A percentile compares a stretch with the other conserved stretches of the same genome.
These are phyloP conservation scores for Amanita brunnescens DNA, from an alignment of 768 basidiomycete species.

Conservation along the genomic window DNA sequence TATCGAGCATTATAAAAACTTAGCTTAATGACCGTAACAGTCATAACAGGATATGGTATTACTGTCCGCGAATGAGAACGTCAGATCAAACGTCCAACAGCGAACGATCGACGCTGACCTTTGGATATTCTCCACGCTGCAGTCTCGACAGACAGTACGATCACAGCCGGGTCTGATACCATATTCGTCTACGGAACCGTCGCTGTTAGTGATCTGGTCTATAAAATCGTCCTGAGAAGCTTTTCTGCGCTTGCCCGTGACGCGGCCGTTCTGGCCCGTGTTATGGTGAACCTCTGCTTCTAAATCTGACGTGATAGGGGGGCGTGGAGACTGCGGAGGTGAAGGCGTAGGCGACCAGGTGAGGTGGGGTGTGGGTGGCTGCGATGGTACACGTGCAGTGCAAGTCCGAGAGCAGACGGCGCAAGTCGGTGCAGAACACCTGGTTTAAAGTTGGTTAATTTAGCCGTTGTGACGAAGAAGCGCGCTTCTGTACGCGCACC, in stretches of 20 bases:
- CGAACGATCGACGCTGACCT: constrained; percentile 22
- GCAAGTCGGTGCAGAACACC: constrained; percentile 33
- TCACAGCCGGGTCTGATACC: constrained; percentile 29
- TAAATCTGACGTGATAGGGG: constrained; percentile 20
- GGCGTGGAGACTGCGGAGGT: constrained; percentile 20
- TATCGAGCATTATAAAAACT: not conserved
- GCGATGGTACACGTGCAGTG: constrained; percentile 24
- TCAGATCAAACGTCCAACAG: not conserved
- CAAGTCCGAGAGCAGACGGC: constrained; percentile 39
- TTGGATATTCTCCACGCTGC: constrained; percentile 33
- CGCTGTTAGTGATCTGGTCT: constrained; percentile 3
- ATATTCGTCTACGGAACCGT: constrained; percentile 13
- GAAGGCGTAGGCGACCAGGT: constrained; percentile 28
- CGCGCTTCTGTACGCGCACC: constrained; percentile 6
- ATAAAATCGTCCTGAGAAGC: constrained; percentile 17
- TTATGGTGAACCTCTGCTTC: constrained; percentile 6
- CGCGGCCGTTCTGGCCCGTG: not conserved
- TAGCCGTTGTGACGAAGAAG: not conserved
- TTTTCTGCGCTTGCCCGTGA: constrained; percentile 20
- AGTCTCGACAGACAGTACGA: constrained; percentile 32
- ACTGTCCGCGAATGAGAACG: constrained; percentile 12
- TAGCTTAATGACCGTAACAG: constrained; percentile 21
- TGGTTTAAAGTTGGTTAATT: constrained; percentile 10
- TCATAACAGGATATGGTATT: constrained; percentile 31
- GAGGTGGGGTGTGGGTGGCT: constrained; percentile 30